Conservation (phyloP, 495 filamentous ascomycete genomes). For the Cercophora newfieldiana region DNA sequence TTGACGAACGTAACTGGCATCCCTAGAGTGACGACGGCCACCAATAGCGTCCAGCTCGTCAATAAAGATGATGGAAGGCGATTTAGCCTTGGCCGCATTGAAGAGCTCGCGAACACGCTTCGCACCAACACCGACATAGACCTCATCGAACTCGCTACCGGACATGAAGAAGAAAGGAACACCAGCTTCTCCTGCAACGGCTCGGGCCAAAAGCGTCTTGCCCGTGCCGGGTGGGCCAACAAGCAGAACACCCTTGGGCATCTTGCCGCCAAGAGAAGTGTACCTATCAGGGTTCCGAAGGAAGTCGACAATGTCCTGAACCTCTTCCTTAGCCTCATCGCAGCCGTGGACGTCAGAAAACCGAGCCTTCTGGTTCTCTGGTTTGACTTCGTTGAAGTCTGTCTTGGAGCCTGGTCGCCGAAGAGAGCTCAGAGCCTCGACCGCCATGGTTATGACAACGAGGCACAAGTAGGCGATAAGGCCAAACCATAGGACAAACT, state of each 20-base stretch:
- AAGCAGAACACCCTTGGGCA: conserved; percentile 94
- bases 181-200: conserved; percentile 94
- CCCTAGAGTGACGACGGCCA: conserved; percentile 86
- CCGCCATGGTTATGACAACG: conserved; percentile 70
- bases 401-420: conserved; percentile 70
- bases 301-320: conserved; percentile 96
- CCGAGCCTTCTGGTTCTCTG: conserved; percentile 84
- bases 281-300: conserved; percentile 89
- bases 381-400: conserved; percentile 77
- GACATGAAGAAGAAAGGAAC: conserved; percentile 99
- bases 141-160: conserved; percentile 95
- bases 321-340: conserved; percentile 96
- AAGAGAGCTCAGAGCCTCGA: conserved; percentile 74
- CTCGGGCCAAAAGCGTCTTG: conserved; percentile 95
- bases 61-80: conserved; percentile 96
- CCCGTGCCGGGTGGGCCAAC: conserved; percentile 96
- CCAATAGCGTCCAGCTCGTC: conserved; percentile 97
- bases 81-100: conserved; percentile 77
- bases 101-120: conserved; percentile 99
- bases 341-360: conserved; percentile 97
- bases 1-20: conserved; percentile 95
- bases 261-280: conserved; percentile 86
- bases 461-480: conserved; percentile 73
- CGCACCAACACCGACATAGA: conserved; percentile 96
- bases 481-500: conserved; percentile 75